Base-by-base conservation (phyloP, 495 filamentous ascomycete genomes). In the Lophiotrema nucula region DNA sequence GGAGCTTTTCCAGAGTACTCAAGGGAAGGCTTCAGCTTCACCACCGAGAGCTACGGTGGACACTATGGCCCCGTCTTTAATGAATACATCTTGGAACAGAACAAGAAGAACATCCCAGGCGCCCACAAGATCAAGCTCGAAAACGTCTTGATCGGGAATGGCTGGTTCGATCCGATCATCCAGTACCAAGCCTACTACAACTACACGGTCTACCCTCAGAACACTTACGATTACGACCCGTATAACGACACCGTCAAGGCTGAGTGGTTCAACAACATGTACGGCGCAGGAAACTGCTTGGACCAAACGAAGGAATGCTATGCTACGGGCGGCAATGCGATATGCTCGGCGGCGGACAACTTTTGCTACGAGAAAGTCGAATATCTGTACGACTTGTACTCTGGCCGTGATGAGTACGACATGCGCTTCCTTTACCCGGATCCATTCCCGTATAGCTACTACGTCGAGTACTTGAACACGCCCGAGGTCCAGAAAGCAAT, bases 131-230 rank as follows among this genome's bases (percentile, higher is more conserved):
- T 85, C 53, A 55, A 78, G 3, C 73, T 86, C 18, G 72, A 81
- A 60, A 77, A 77, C 8, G 76, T 87, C 4, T 59, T 82, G 51
- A 85, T 87, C 31, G 73, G 76, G 41, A 82, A 81, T 47, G 79
- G 79, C 24, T 81, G 80, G 80, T 85, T 75, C 58, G 79, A 83
- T 60, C 82, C 83, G 0, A 56, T 81, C 13, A 67, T 83, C 15
- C 81, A 84, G 57, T 86, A 84, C 52, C 76, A 79, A 60, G 81
- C 82, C 0, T 85, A 83, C 64, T 85, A 85, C 70, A 85, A 85
- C 69, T 86, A 77, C 69, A 79, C 81, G 47, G 73, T 79, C 18
- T 60, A 41, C 41, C 74, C 74, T 12, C 81, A 81, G 4, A 86
- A 85, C 70, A 81, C 82, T 0, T 85, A 85, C 56, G 78, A 83